Conservation (phyloP, 1,139 yeast genomes). For the Nakaseomyces glabratus region DNA sequence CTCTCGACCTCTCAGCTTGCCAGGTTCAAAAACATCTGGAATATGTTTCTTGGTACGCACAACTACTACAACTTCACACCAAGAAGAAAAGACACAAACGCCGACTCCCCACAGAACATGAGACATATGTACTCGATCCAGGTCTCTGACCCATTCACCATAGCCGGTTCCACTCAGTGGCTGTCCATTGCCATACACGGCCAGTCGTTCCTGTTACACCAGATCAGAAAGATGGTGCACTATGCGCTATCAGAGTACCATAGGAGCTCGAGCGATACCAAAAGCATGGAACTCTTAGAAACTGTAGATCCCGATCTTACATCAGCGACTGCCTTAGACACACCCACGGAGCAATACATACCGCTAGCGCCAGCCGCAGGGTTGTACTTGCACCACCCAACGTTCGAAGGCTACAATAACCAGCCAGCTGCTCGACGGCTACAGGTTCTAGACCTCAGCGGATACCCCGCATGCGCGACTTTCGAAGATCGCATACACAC, state of each 20-base stretch:
- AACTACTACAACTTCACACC: slow-evolving; percentile 86
- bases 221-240: slow-evolving; percentile 89
- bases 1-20: slow-evolving; percentile 40
- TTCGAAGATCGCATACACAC: background rate
- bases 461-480: background rate
- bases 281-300: too few species aligned
- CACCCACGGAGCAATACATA: too few species aligned
- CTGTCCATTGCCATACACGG: slow-evolving; percentile 84
- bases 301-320: too few species aligned
- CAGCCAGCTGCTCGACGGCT: slow-evolving; percentile 1
- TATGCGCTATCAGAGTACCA: slow-evolving; percentile 49
- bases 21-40: slow-evolving; percentile 51
- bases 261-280: too few species aligned
- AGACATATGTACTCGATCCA: slow-evolving; percentile 59
- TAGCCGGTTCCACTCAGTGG: slow-evolving; percentile 89
- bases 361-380: slow-evolving; percentile 7
- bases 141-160: slow-evolving; percentile 70
- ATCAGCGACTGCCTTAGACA: too few species aligned
- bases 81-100: slow-evolving; percentile 66
- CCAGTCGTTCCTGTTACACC: slow-evolving; percentile 93
- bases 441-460: slow-evolving; percentile 2
- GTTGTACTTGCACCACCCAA: slow-evolving; percentile 3
- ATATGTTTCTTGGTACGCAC: slow-evolving; percentile 67
- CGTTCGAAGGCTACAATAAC: slow-evolving; percentile 6
- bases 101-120: slow-evolving; percentile 68